A percentile compares a stretch with the other conserved stretches of the same genome.
phyloP scores from a whole-genome alignment of 2,329 filamentous ascomycete genomes.

The Fusarium xyrophilum region DNA sequence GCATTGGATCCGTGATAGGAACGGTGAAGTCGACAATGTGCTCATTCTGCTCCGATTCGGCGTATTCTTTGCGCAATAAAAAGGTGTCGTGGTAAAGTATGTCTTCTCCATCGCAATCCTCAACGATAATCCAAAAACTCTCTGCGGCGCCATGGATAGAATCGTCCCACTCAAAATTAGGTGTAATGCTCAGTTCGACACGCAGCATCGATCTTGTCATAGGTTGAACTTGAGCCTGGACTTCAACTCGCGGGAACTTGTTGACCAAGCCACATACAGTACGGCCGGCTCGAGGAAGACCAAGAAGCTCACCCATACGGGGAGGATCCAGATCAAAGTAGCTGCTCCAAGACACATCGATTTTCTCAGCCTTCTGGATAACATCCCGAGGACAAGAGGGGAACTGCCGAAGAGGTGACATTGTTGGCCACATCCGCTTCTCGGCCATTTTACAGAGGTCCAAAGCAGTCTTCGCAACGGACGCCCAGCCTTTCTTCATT shows the following conservation, averaged over 20 bases:
- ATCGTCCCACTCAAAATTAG: slow-evolving; percentile 96
- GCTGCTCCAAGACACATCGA: slow-evolving; percentile 89
- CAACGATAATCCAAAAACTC: slow-evolving; percentile 95
- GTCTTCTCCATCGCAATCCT: slow-evolving; percentile 96
- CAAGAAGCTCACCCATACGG: slow-evolving; percentile 92
- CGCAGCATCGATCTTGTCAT: slow-evolving; percentile 93
- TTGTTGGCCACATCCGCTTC: slow-evolving; percentile 99
- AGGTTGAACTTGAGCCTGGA: slow-evolving; percentile 93
- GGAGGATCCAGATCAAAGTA: slow-evolving; percentile 98
- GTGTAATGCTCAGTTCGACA: slow-evolving; percentile 87
- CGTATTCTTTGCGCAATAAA: slow-evolving; percentile 87
- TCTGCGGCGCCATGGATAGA: slow-evolving; percentile 85
- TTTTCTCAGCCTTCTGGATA: slow-evolving; percentile 89
- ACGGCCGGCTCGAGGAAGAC: slow-evolving; percentile 86
- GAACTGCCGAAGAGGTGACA: slow-evolving; percentile 95
- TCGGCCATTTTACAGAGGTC: slow-evolving; percentile 99
- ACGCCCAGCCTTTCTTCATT: slow-evolving; percentile 95
- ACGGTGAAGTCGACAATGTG: slow-evolving; percentile 97
- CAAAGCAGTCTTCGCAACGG: slow-evolving; percentile 88
- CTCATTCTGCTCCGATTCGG: slow-evolving; percentile 83
- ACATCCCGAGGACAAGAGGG: slow-evolving; percentile 82
- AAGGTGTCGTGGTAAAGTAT: slow-evolving; percentile 96
- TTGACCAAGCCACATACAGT: slow-evolving; percentile 85
- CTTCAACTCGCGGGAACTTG: slow-evolving; percentile 91
- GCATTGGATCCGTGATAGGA: slow-evolving; percentile 96